phyloP scores from a whole-genome alignment of 345 rosid genomes.

The Clausena lansium region DNA sequence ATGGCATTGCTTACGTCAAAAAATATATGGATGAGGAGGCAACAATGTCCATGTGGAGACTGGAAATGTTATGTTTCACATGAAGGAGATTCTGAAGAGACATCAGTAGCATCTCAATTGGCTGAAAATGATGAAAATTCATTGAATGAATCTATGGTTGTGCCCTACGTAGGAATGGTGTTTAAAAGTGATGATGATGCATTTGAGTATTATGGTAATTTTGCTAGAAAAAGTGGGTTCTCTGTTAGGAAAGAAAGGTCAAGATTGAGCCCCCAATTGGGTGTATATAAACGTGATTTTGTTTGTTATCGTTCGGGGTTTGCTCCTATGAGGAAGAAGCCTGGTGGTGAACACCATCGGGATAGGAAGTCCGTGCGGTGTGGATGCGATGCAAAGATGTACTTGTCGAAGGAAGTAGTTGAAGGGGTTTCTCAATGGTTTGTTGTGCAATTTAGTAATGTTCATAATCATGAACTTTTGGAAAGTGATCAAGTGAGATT shows the following conservation, averaged over 20 bases:
- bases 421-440: conserved; percentile 39
- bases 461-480: conserved; percentile 40
- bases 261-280: conserved; percentile 36
- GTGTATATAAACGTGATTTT: conserved; percentile 37
- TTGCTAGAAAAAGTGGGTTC: conserved; percentile 40
- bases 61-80: conserved; percentile 38
- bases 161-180: conserved; percentile 38
- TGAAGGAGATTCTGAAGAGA: conserved; percentile 34
- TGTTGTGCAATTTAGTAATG: conserved; percentile 42
- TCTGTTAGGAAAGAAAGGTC: conserved; percentile 37
- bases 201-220: conserved; percentile 35
- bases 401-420: conserved; percentile 35
- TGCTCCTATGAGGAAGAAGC: conserved; percentile 35
- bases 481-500: conserved; percentile 41
- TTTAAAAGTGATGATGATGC: conserved; percentile 38
- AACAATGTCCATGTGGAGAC: conserved; percentile 44
- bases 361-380: conserved; percentile 39
- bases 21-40: conserved; percentile 37
- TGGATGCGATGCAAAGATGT: conserved; percentile 44
- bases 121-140: conserved; percentile 18
- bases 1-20: conserved; percentile 24
- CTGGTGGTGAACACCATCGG: conserved; percentile 33
- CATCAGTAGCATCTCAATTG: conserved; percentile 27
- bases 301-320: conserved; percentile 41
- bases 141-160: conserved; percentile 26